Evolutionary conservation across 768 basidiomycete species (phyloP), one percentile per base, ranked within the genome.

Genomic region (Psilocybe cubensis): DNA sequence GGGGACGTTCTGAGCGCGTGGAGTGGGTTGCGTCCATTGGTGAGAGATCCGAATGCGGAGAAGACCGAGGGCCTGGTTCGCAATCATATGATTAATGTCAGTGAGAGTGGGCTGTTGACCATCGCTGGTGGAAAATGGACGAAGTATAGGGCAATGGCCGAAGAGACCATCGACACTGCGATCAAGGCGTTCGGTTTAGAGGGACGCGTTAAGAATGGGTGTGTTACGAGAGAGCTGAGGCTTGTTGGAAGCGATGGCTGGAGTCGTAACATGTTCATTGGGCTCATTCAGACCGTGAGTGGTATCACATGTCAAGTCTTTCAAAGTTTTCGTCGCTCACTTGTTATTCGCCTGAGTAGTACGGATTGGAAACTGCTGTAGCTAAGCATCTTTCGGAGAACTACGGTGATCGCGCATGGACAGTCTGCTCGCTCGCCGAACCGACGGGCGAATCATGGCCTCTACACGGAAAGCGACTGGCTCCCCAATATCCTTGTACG

Each of bases 121-220:
- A 94, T 98, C 65, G 94, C 93, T 2, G 96, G 96, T 17, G 96
- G 96, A 4, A 99, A 99, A 74, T 99, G 96, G 96, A 99, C 96
- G 57, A 98, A 96, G 46, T 99, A 98, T 76, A 79, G 92, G 47
- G 88, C 87, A 28, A 97, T 98, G 96, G 94, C 96, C 21, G 83
- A 94, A 76, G 96, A 98, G 77, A 91, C 94, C 0, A 89, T 98
- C 43, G 91, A 98, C 72, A 78, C 81, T 57, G 96, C 96, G 10
- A 80, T 98, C 58, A 83, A 90, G 71, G 83, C 83, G 38, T 97
- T 92, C 76, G 79, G 76, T 25, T 76, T 98, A 54, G 75, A 83
- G 66, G 75, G 75, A 0, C 79, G 72, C 55, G 80, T 76, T 18
- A 82, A 70, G 66, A 83, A 77, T 24, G 83, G 80, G 7, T 95